A percentile compares a stretch with the other conserved stretches of the same genome.
phyloP scores from a whole-genome alignment of 2,329 filamentous ascomycete genomes.

The Drechslerella coelobrocha region DNA sequence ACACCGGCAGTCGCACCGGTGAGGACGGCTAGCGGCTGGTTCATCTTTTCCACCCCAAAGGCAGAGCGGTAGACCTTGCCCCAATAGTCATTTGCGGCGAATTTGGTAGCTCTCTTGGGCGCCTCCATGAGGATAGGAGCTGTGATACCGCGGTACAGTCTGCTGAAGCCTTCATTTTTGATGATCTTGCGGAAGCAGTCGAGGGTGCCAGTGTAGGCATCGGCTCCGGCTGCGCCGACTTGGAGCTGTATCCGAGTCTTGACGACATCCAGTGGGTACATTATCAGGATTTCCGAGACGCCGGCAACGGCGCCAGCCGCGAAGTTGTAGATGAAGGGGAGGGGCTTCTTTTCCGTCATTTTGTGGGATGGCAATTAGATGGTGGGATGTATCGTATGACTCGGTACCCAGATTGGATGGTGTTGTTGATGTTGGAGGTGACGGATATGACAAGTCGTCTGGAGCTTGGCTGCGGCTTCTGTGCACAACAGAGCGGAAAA shows the following conservation, averaged over 20 bases:
- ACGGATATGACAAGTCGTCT: constrained; percentile 22
- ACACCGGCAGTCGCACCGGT: constrained; percentile 94
- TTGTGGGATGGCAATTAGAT: constrained; percentile 56
- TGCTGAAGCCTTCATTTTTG: constrained; percentile 87
- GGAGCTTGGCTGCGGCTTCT: constrained; percentile 17
- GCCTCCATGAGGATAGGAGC: constrained; percentile 98
- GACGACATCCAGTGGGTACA: constrained; percentile 98
- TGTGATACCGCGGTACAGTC: constrained; percentile 92
- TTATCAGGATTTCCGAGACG: constrained; percentile 76
- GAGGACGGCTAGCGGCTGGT: constrained; percentile 81
- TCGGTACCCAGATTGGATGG: neutral
- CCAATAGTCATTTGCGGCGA: constrained; percentile 98
- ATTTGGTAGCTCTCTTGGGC: constrained; percentile 95
- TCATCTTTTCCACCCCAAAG: constrained; percentile 87
- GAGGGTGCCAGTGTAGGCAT: constrained; percentile 94
- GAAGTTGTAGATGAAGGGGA: constrained; percentile 95
- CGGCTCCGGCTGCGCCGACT: constrained; percentile 73
- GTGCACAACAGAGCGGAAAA: neutral
- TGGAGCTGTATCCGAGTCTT: constrained; percentile 97
- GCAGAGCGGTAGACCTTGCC: constrained; percentile 88
- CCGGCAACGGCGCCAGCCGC: constrained; percentile 94
- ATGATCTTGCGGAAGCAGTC: constrained; percentile 99
- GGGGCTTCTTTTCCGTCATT: constrained; percentile 75
- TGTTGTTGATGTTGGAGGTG: constrained; percentile 22
- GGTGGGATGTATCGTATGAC: constrained; percentile 14